phyloP scores from a whole-genome alignment of 768 basidiomycete species.

The Leccinum sublutescens region DNA sequence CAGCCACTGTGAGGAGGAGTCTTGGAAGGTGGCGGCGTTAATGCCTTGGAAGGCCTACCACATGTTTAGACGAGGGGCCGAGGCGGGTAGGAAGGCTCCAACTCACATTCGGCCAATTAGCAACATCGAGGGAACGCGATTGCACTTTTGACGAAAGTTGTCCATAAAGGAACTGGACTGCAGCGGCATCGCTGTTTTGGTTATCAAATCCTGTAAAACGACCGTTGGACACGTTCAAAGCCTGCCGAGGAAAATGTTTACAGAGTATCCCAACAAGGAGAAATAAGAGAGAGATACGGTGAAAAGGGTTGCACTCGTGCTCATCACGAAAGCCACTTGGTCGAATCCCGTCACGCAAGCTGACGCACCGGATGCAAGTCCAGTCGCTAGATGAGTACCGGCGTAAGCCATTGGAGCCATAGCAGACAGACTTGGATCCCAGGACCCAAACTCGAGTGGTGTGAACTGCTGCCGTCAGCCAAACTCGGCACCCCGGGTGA shows the following conservation, averaged over 20 bases:
- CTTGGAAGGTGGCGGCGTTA: conserved; percentile 48
- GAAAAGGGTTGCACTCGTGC: conserved; percentile 69
- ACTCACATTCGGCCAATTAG: conserved; percentile 62
- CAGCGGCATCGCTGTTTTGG: conserved; percentile 12
- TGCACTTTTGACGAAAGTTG: conserved; percentile 46
- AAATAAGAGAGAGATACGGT: conserved; percentile 39
- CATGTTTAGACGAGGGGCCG: neutral
- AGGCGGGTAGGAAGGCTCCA: neutral
- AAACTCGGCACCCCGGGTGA: conserved; percentile 1
- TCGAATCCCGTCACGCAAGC: conserved; percentile 75
- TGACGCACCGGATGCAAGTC: conserved; percentile 49
- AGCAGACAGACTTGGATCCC: conserved; percentile 68
- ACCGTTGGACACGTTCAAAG: conserved; percentile 42
- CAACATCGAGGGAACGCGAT: conserved; percentile 56
- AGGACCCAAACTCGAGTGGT: conserved; percentile 70
- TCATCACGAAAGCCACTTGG: conserved; percentile 72
- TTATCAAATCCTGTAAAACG: conserved; percentile 28
- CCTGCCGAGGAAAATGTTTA: conserved; percentile 38
- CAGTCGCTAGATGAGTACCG: conserved; percentile 64
- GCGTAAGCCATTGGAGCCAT: conserved; percentile 61
- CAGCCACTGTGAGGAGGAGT: conserved; percentile 37
- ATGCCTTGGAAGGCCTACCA: conserved; percentile 51
- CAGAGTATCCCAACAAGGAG: neutral
- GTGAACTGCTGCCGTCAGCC: conserved; percentile 42
- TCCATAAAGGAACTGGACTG: conserved; percentile 47